phyloP scores from a whole-genome alignment of 306 rosid genomes.

The Hylodesmum podocarpum region DNA sequence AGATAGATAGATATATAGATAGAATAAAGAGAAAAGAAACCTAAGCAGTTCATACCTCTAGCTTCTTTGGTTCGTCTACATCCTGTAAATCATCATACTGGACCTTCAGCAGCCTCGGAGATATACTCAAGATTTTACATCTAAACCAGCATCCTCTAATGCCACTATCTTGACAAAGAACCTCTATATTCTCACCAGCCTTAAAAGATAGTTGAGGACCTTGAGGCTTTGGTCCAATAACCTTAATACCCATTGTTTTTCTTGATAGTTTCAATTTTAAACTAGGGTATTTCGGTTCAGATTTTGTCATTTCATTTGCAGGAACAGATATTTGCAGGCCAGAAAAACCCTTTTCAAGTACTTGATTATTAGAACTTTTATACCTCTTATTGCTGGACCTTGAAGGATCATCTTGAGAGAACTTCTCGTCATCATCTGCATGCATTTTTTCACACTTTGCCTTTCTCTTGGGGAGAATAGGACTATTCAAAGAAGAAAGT shows the following conservation, averaged over 20 bases:
- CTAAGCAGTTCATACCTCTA: slow-evolving; percentile 55
- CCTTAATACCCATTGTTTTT: slow-evolving; percentile 45
- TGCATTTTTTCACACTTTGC: slow-evolving; percentile 29
- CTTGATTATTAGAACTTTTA: slow-evolving; percentile 42
- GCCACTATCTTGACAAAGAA: slow-evolving; percentile 87
- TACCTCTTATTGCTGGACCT: slow-evolving; percentile 45
- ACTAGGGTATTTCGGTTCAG: slow-evolving; percentile 50
- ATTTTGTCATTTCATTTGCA: slow-evolving; percentile 31
- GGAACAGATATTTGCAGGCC: slow-evolving; percentile 32
- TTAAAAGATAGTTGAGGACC: slow-evolving; percentile 37
- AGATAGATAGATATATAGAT: background rate
- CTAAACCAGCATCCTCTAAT: slow-evolving; percentile 91
- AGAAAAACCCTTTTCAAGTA: slow-evolving; percentile 40
- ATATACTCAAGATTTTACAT: slow-evolving; percentile 55
- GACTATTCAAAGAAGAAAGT: slow-evolving; percentile 48
- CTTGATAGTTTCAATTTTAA: slow-evolving; percentile 59
- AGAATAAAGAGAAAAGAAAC: slow-evolving; percentile 9
- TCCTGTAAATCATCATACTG: slow-evolving; percentile 61
- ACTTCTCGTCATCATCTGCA: slow-evolving; percentile 47
- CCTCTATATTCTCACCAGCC: slow-evolving; percentile 59
- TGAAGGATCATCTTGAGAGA: slow-evolving; percentile 41
- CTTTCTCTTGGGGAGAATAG: slow-evolving; percentile 44
- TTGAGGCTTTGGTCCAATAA: slow-evolving; percentile 39
- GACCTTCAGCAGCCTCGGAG: slow-evolving; percentile 63
- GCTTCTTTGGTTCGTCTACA: slow-evolving; percentile 49